These are phyloP conservation scores for Ogataea populi-albae DNA, from an alignment of 805 yeast genomes.

Conservation along the genomic window DNA sequence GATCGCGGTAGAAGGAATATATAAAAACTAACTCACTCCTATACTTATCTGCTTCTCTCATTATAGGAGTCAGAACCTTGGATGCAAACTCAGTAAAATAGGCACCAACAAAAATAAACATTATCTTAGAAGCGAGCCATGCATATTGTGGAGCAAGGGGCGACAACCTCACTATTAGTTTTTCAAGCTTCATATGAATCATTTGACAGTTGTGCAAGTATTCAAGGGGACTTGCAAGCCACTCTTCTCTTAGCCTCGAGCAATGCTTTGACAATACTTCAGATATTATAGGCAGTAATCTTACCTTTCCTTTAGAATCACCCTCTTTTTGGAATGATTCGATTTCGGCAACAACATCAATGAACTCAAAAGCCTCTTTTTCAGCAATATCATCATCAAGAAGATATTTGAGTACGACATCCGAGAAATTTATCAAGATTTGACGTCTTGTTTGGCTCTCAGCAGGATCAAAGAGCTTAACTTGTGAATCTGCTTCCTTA, in stretches of 20 bases:
- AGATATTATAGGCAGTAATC: slow-evolving; percentile 1
- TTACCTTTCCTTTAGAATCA: neutral
- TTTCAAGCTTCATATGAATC: neutral
- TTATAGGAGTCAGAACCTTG: neutral
- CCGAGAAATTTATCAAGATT: slow-evolving; percentile 11
- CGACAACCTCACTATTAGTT: neutral
- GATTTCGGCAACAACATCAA: slow-evolving; percentile 5
- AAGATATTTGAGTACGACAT: slow-evolving; percentile 3
- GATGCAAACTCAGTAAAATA: neutral
- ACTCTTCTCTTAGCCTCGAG: slow-evolving; percentile 1
- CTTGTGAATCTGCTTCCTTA: slow-evolving; percentile 5
- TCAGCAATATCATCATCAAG: slow-evolving; percentile 1
- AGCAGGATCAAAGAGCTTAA: slow-evolving; percentile 11
- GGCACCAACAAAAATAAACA: slow-evolving; percentile 4
- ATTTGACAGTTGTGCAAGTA: slow-evolving; percentile 4
- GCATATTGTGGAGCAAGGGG: neutral
- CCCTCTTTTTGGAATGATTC: slow-evolving; percentile 1
- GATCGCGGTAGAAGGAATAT: neutral
- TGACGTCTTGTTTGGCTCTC: slow-evolving; percentile 10
- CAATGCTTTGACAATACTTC: neutral
- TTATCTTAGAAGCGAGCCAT: neutral
- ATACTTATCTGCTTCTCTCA: neutral
- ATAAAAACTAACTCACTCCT: neutral
- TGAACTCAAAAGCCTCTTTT: slow-evolving; percentile 4
- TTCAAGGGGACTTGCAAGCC: slow-evolving; percentile 3